These are phyloP conservation scores for Closterium sp. DNA, from an alignment of 139 green algal genomes.

Conservation along the genomic window DNA sequence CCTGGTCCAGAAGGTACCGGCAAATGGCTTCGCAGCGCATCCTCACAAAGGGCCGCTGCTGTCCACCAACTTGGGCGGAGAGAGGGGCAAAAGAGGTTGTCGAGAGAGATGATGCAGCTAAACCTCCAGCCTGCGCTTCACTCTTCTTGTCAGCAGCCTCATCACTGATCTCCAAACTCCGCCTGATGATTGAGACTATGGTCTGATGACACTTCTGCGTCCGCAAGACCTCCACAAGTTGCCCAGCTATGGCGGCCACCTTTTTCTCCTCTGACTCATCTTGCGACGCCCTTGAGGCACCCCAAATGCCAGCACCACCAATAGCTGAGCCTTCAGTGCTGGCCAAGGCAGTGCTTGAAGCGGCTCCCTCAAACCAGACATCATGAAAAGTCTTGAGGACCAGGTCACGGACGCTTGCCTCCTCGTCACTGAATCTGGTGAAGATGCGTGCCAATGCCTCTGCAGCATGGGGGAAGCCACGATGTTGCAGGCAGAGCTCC, in stretches of 20 bases:
- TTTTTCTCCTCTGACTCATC: conserved; percentile 3
- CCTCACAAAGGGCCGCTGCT: neutral
- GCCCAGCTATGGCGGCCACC: neutral
- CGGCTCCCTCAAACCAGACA: conserved; percentile 55
- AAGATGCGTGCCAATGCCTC: conserved; percentile 38
- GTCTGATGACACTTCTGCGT: neutral
- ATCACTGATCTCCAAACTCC: neutral
- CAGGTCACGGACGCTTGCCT: conserved; percentile 45
- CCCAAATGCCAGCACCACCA: neutral
- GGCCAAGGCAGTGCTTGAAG: neutral
- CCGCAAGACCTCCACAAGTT: conserved; percentile 27
- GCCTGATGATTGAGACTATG: conserved; percentile 24
- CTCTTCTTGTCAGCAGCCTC: neutral
- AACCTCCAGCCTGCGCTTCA: neutral
- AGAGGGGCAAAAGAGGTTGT: neutral
- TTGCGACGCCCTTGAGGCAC: neutral
- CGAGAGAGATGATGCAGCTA: neutral
- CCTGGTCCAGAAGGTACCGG: conserved; percentile 12
- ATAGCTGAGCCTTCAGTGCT: neutral
- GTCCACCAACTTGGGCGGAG: neutral
- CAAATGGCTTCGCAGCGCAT: conserved; percentile 21
- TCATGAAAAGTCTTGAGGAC: conserved; percentile 65
- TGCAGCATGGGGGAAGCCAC: conserved; percentile 52
- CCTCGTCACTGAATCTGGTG: conserved; percentile 40
- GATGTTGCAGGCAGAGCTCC: conserved; percentile 69